phyloP scores from a whole-genome alignment of 139 green algal species.

The Monoraphidium neglectum region DNA sequence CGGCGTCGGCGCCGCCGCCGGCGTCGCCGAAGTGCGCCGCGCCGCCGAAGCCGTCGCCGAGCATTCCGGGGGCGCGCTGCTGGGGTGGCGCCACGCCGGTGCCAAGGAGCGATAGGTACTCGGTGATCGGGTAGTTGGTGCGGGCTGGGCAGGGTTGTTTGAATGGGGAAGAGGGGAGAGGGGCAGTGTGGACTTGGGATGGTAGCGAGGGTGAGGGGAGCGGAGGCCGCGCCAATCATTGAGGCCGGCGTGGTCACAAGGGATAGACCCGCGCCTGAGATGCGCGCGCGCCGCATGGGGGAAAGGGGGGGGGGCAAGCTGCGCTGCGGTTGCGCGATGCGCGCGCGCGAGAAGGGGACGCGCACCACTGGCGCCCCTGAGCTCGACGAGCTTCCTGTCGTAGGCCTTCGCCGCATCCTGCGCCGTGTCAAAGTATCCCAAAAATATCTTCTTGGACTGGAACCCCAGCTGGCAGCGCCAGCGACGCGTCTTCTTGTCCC shows the following conservation, averaged over 20 bases:
- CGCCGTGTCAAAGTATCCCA: constrained; percentile 34
- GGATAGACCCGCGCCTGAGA: no score
- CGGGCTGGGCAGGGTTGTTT: constrained; percentile 4
- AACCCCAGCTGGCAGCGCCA: constrained; percentile 35
- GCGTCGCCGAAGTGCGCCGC: no score
- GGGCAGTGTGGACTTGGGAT: no score
- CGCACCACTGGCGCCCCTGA: constrained; percentile 25
- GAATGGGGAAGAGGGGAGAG: no score
- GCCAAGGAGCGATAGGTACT: constrained; percentile 26
- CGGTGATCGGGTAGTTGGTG: constrained; percentile 36
- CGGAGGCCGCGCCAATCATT: no score
- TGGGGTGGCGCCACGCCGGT: neutral
- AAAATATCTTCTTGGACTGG: constrained; percentile 33
- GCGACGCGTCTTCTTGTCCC: constrained; percentile 28
- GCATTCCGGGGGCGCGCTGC: neutral
- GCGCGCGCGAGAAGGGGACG: no score
- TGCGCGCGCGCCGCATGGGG: no score
- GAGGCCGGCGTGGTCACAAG: no score
- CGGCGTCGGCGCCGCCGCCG: no score
- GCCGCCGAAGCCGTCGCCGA: neutral
- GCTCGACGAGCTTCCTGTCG: constrained; percentile 36
- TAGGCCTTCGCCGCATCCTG: constrained; percentile 27
- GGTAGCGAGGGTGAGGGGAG: no score
- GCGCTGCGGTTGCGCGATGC: no score
- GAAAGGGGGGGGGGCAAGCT: no score